Conservation (phyloP, 75 land plant species). For the Adiantum capillusveneris region DNA sequence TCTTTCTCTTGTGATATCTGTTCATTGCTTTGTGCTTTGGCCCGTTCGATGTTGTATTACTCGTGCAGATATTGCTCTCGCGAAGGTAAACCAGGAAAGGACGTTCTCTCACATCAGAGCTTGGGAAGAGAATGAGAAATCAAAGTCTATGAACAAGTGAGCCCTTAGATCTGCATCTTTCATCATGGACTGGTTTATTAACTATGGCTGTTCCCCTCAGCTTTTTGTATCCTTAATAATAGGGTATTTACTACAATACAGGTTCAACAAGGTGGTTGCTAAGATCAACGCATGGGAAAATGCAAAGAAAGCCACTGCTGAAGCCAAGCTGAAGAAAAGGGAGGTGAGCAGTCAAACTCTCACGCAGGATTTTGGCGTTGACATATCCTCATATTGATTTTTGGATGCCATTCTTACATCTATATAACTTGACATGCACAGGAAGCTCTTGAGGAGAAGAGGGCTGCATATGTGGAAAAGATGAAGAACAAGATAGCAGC, state of each 20-base stretch:
- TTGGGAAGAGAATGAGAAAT: constrained; percentile 8
- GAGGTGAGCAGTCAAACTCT: constrained; percentile 70
- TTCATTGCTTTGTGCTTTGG: too few species aligned
- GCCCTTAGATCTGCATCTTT: too few species aligned
- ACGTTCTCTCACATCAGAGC: constrained; percentile 6
- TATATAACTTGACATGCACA: constrained; percentile 11
- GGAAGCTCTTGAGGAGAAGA: constrained; percentile 70
- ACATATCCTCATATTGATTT: too few species aligned
- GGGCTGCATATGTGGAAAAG: constrained; percentile 68
- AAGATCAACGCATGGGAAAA: constrained; percentile 70
- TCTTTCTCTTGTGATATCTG: too few species aligned
- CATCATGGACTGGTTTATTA: too few species aligned
- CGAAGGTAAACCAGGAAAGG: neutral
- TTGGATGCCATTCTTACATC: too few species aligned
- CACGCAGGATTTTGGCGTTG: too few species aligned
- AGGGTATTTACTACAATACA: constrained; percentile 1
- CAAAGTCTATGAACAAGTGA: constrained; percentile 2
- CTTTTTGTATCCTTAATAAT: too few species aligned
- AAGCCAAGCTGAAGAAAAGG: constrained; percentile 57
- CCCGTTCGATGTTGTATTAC: too few species aligned
- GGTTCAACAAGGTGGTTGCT: constrained; percentile 55
- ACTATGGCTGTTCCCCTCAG: too few species aligned
- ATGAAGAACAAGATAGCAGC: constrained; percentile 65
- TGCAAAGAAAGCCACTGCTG: constrained; percentile 56
- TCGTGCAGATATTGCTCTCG: constrained; percentile 1